Percentiles rank a stretch among this genome's conserved stretches.
Conservation (phyloP, 495 filamentous ascomycete genomes). For the Penicillium crystallinum region DNA sequence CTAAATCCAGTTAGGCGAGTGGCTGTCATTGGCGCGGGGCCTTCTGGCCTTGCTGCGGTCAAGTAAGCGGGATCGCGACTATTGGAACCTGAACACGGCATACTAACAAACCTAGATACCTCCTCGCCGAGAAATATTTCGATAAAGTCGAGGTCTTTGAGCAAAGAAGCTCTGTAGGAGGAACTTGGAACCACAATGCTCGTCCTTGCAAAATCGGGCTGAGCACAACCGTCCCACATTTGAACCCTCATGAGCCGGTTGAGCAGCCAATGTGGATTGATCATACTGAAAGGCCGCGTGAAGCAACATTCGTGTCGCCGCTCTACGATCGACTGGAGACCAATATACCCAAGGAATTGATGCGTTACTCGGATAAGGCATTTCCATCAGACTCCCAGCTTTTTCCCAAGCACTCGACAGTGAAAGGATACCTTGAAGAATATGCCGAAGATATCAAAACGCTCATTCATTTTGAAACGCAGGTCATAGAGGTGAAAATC, state of each 20-base stretch:
- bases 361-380: conserved; percentile 68
- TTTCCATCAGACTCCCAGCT: conserved; percentile 61
- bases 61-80: conserved; percentile 28
- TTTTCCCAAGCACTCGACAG: conserved; percentile 63
- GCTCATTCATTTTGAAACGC: conserved; percentile 52
- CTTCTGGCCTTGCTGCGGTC: conserved; percentile 38
- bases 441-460: conserved; percentile 62
- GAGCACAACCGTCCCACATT: conserved; percentile 35
- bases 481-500: conserved; percentile 48
- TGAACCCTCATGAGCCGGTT: conserved; percentile 34
- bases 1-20: conserved; percentile 30
- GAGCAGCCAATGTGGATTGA: conserved; percentile 42
- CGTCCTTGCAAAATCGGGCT: conserved; percentile 22
- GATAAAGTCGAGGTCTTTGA: conserved; percentile 72
- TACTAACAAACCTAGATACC: conserved; percentile 47
- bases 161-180: conserved; percentile 67
- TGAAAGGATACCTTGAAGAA: conserved; percentile 66
- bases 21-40: conserved; percentile 44
- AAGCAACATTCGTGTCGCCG: conserved; percentile 57
- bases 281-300: conserved; percentile 12
- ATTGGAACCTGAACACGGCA: neutral
- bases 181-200: conserved; percentile 69
- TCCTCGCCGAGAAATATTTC: conserved; percentile 69
- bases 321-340: conserved; percentile 79
- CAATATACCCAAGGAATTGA: conserved; percentile 79